Evolutionary conservation across 1,139 yeast species (phyloP).

Genomic region (Saccharomyces hybrid): DNA sequence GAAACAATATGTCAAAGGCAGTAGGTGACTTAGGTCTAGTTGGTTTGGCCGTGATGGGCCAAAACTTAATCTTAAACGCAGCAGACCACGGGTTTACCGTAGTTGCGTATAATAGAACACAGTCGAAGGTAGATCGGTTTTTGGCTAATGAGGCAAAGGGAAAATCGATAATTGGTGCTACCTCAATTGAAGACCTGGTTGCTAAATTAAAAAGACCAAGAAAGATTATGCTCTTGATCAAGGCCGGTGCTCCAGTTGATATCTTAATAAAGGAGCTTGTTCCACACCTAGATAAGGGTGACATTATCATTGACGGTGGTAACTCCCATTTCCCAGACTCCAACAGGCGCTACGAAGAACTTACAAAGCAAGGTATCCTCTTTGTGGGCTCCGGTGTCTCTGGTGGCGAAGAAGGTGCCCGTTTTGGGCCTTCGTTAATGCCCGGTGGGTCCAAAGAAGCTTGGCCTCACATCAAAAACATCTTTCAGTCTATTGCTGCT

Average conservation of each 20-base stretch:
- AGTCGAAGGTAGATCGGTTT: slow-evolving; percentile 88
- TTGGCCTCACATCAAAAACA: slow-evolving; percentile 96
- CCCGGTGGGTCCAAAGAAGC: slow-evolving; percentile 98
- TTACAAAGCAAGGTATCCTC: slow-evolving; percentile 76
- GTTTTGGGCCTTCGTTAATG: slow-evolving; percentile 98
- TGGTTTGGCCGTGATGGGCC: slow-evolving; percentile 99
- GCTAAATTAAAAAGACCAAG: slow-evolving; percentile 94
- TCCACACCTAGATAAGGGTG: slow-evolving; percentile 92
- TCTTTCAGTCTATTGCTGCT: slow-evolving; percentile 94
- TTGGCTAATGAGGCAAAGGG: slow-evolving; percentile 94
- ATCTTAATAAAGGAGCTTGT: slow-evolving; percentile 78
- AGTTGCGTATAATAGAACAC: slow-evolving; percentile 97
- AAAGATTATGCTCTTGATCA: slow-evolving; percentile 86
- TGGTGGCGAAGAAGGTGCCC: slow-evolving; percentile 99
- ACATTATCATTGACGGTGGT: slow-evolving; percentile 98
- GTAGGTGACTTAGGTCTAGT: slow-evolving; percentile 84
- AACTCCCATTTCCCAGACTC: slow-evolving; percentile 99
- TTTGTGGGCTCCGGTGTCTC: slow-evolving; percentile 99
- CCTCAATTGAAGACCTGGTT: slow-evolving; percentile 79
- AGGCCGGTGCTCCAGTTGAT: slow-evolving; percentile 96
- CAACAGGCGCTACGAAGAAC: slow-evolving; percentile 90
- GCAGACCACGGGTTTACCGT: slow-evolving; percentile 98
- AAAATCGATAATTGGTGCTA: slow-evolving; percentile 90
- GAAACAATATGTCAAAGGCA: not conserved
- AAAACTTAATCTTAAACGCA: slow-evolving; percentile 91